A percentile compares a stretch with the other conserved stretches of the same genome.
These are phyloP conservation scores for Phymatotrichopsis omnivora DNA, from an alignment of 2,329 filamentous ascomycete genomes.

Conservation along the genomic window DNA sequence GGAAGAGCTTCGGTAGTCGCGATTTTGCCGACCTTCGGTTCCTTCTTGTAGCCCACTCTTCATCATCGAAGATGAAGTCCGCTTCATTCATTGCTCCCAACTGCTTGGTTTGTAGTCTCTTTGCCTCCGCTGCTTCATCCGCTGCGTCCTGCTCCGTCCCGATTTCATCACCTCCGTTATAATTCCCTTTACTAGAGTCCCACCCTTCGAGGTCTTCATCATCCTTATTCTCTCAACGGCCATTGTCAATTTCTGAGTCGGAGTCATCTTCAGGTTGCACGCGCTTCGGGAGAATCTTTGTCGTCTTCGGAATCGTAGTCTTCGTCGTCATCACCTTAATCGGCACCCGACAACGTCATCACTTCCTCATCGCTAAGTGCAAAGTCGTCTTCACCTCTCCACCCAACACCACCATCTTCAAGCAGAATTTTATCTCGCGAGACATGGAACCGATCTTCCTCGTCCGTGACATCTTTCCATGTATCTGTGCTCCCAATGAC, in stretches of 20 bases:
- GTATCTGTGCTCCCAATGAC: conserved; percentile 35
- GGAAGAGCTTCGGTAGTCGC: conserved; percentile 70
- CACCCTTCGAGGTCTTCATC: conserved; percentile 65
- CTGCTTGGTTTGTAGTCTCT: conserved; percentile 81
- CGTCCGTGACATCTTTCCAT: conserved; percentile 81
- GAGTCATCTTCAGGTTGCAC: conserved; percentile 35
- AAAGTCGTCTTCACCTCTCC: conserved; percentile 69
- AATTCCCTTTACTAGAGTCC: conserved; percentile 79
- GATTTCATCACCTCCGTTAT: conserved; percentile 78
- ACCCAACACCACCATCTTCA: conserved; percentile 63
- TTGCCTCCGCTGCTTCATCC: conserved; percentile 85
- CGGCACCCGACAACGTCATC: conserved; percentile 25
- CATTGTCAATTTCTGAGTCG: conserved; percentile 38
- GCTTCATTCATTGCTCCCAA: conserved; percentile 77
- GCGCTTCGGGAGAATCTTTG: conserved; percentile 45
- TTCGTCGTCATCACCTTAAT: no score
- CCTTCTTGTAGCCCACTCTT: conserved; percentile 58
- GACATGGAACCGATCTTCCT: conserved; percentile 86
- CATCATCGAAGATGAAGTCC: conserved; percentile 87
- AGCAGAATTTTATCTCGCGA: conserved; percentile 78
- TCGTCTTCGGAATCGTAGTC: background rate
- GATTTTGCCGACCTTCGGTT: no score
- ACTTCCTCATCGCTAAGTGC: conserved; percentile 36
- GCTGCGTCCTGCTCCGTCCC: conserved; percentile 64
- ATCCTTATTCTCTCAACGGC: conserved; percentile 44